These are phyloP conservation scores for Chrysosporium queenslandicum DNA, from an alignment of 2,329 filamentous ascomycete genomes.

Conservation along the genomic window DNA sequence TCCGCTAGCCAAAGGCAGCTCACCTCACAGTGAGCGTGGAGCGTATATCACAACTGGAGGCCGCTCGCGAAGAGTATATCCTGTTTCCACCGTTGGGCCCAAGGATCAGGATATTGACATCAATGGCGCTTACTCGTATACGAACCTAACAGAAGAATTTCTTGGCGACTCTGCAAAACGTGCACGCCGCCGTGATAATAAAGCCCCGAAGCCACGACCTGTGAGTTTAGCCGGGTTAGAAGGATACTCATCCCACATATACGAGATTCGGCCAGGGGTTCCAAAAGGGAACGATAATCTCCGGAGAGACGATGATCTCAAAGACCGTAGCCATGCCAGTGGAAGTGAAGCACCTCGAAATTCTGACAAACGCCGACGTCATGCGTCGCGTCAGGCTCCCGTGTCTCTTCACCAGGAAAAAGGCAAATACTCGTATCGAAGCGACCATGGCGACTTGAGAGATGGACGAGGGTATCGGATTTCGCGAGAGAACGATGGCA, in stretches of 20 bases:
- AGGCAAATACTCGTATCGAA: conserved; percentile 36
- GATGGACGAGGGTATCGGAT: conserved; percentile 26
- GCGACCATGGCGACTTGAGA: conserved; percentile 38
- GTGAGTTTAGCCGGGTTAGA: conserved; percentile 34
- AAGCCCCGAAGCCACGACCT: conserved; percentile 27
- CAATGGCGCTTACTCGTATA: conserved; percentile 40
- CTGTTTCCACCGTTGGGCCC: conserved; percentile 14
- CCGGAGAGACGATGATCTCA: conserved; percentile 14
- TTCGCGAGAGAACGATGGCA: conserved; percentile 8
- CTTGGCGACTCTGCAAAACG: conserved; percentile 30
- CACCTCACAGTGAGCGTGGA: conserved; percentile 14
- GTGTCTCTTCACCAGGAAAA: conserved; percentile 41
- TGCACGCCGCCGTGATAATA: conserved; percentile 22
- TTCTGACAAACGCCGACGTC: conserved; percentile 28
- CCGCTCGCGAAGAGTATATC: conserved; percentile 12
- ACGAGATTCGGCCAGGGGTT: conserved; percentile 30
- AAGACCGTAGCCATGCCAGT: conserved; percentile 12
- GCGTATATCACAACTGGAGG: conserved; percentile 25
- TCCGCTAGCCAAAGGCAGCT: not conserved
- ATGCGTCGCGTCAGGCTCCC: conserved; percentile 35
- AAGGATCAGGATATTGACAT: conserved; percentile 31
- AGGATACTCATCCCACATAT: conserved; percentile 24
- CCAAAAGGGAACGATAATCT: conserved; percentile 31
- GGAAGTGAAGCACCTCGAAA: conserved; percentile 26
- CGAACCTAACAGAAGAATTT: conserved; percentile 39